A percentile compares a stretch with the other conserved stretches of the same genome.
These are phyloP conservation scores for Cyberlindnera sargentensis DNA, from an alignment of 805 yeast species.

Conservation along the genomic window DNA sequence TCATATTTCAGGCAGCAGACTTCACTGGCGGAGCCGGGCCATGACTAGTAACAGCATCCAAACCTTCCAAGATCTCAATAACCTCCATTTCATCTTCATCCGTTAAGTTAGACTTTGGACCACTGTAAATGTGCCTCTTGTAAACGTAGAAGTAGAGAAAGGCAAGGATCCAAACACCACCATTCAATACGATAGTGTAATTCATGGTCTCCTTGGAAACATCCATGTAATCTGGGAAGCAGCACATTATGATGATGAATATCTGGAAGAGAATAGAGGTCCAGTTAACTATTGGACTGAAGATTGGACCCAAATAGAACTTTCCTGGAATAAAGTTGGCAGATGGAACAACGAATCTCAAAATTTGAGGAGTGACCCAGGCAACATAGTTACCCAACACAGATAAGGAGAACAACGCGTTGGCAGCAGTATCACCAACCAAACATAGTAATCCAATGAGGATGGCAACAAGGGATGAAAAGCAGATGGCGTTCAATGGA, in stretches of 20 bases:
- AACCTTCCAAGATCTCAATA: neutral
- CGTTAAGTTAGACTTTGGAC: constrained; percentile 39
- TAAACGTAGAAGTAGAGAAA: constrained; percentile 42
- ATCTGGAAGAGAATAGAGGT: constrained; percentile 41
- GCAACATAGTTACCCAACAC: constrained; percentile 39
- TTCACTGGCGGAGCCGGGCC: too few species aligned
- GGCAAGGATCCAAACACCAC: constrained; percentile 54
- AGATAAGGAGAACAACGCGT: constrained; percentile 36
- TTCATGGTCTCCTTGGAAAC: constrained; percentile 47
- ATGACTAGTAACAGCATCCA: too few species aligned
- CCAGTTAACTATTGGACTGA: constrained; percentile 40
- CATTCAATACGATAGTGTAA: constrained; percentile 60
- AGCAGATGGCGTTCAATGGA: constrained; percentile 57
- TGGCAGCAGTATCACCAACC: constrained; percentile 36
- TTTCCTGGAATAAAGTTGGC: constrained; percentile 57
- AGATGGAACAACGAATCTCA: constrained; percentile 38
- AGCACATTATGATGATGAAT: constrained; percentile 47
- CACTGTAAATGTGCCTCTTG: constrained; percentile 49
- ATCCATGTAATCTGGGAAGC: constrained; percentile 46
- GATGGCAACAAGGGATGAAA: constrained; percentile 30
- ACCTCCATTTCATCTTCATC: constrained; percentile 31
- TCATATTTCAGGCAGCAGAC: too few species aligned
- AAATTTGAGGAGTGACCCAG: constrained; percentile 33
- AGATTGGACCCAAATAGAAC: constrained; percentile 48
- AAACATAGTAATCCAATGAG: constrained; percentile 34